Evolutionary conservation across 495 filamentous ascomycete genomes (phyloP).

Genomic region (Letharia lupina): DNA sequence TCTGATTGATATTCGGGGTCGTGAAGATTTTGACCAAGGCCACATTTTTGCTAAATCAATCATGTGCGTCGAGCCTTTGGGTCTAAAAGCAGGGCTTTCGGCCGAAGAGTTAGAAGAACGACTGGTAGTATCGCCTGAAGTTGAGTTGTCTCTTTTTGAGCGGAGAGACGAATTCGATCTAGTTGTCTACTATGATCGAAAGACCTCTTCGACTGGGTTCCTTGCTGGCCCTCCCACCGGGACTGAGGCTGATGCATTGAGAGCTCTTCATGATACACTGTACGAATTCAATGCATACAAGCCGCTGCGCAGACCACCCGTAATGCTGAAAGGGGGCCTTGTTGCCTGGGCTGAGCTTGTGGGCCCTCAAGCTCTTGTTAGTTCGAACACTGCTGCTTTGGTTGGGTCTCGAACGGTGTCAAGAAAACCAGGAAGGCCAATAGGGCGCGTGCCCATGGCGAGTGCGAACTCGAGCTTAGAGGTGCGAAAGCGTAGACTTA

Average conservation of each 20-base stretch:
- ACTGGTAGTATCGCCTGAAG: slow-evolving; percentile 67
- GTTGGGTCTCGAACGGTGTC: slow-evolving; percentile 35
- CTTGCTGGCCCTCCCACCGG: slow-evolving; percentile 40
- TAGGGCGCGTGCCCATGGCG: slow-evolving; percentile 45
- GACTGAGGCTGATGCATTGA: slow-evolving; percentile 50
- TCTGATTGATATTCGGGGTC: slow-evolving; percentile 75
- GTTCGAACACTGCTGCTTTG: slow-evolving; percentile 46
- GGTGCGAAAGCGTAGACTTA: slow-evolving; percentile 47
- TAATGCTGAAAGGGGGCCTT: slow-evolving; percentile 72
- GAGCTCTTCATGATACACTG: slow-evolving; percentile 67
- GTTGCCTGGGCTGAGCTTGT: slow-evolving; percentile 76
- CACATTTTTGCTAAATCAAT: slow-evolving; percentile 76
- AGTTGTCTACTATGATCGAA: slow-evolving; percentile 84
- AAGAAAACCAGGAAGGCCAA: slow-evolving; percentile 38
- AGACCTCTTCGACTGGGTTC: slow-evolving; percentile 46
- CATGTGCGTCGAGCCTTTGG: slow-evolving; percentile 86
- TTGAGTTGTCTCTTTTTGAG: slow-evolving; percentile 66
- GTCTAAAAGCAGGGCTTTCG: slow-evolving; percentile 65
- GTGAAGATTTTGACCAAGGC: slow-evolving; percentile 75
- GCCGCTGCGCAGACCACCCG: slow-evolving; percentile 57
- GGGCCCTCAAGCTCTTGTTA: slow-evolving; percentile 57
- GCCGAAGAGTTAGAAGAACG: slow-evolving; percentile 77
- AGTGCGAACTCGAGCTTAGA: slow-evolving; percentile 45
- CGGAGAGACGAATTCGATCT: slow-evolving; percentile 72
- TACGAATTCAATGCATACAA: slow-evolving; percentile 77